These are phyloP conservation scores for Erucastrum elatum DNA, from an alignment of 345 rosid genomes.

Conservation along the genomic window DNA sequence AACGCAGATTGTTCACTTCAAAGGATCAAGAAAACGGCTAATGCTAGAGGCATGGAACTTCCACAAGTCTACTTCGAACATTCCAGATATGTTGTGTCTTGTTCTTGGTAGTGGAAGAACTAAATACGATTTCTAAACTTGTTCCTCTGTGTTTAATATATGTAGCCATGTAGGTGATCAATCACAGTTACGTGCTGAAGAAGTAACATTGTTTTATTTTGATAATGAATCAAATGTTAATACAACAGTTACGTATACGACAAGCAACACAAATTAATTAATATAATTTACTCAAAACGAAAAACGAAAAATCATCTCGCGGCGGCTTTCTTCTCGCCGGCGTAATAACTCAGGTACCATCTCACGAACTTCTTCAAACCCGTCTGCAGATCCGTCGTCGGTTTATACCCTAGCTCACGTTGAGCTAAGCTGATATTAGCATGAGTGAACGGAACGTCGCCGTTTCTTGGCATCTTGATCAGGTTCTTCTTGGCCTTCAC, in stretches of 20 bases:
- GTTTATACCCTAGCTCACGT: slow-evolving; percentile 79
- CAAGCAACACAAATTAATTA: neutral
- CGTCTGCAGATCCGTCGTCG: slow-evolving; percentile 77
- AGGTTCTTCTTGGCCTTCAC: slow-evolving; percentile 78
- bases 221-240: neutral
- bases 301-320: slow-evolving; percentile 29
- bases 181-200: neutral
- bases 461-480: slow-evolving; percentile 84
- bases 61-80: slow-evolving; percentile 49
- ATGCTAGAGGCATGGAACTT: slow-evolving; percentile 98
- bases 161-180: neutral
- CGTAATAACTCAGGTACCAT: slow-evolving; percentile 80
- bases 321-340: slow-evolving; percentile 58
- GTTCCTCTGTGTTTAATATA: neutral
- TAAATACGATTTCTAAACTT: slow-evolving; percentile 70
- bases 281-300: neutral
- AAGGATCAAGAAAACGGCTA: slow-evolving; percentile 92
- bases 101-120: slow-evolving; percentile 84
- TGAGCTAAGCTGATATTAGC: slow-evolving; percentile 86
- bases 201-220: neutral
- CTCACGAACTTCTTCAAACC: slow-evolving; percentile 92
- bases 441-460: slow-evolving; percentile 90
- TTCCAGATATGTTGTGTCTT: slow-evolving; percentile 82
- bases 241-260: neutral
- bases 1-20: slow-evolving; percentile 83